Conservation (phyloP, 164 flowering plant species). For the Tetracentron sinense region DNA sequence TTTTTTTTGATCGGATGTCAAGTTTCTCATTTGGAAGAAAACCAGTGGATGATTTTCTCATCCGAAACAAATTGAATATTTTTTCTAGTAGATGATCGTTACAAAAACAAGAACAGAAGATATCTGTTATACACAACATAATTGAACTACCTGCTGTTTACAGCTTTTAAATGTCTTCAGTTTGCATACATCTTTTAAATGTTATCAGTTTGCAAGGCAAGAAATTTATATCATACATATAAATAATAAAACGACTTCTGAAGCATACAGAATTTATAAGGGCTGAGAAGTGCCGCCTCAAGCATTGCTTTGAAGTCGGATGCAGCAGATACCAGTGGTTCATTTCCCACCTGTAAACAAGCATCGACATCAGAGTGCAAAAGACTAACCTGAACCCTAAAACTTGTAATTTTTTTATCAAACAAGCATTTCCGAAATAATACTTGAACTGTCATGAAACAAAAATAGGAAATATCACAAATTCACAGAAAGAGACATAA, state of each 20-base stretch:
- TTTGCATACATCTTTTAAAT: no score
- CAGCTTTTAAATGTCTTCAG: not conserved
- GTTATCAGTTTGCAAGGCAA: not conserved
- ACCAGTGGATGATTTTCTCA: no score
- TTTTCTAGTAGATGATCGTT: no score
- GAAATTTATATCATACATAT: not conserved
- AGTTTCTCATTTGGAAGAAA: no score
- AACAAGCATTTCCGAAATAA: no score
- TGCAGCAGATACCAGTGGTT: slow-evolving; percentile 31
- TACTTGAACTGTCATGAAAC: not conserved
- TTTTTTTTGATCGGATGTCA: no score
- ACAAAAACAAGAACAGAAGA: no score
- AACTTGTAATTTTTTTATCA: no score
- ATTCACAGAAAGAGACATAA: not conserved
- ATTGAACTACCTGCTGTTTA: not conserved
- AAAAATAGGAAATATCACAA: not conserved
- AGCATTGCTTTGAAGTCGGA: slow-evolving; percentile 34
- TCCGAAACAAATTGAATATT: not conserved
- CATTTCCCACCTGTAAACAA: slow-evolving; percentile 20
- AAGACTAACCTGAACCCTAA: not conserved
- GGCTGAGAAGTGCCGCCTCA: slow-evolving; percentile 34
- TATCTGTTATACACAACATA: no score
- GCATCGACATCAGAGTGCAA: not conserved
- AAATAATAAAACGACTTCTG: not conserved
- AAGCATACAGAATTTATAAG: slow-evolving; percentile 30